Conservation (phyloP, 768 basidiomycete species). For the Trametes coccinea region DNA sequence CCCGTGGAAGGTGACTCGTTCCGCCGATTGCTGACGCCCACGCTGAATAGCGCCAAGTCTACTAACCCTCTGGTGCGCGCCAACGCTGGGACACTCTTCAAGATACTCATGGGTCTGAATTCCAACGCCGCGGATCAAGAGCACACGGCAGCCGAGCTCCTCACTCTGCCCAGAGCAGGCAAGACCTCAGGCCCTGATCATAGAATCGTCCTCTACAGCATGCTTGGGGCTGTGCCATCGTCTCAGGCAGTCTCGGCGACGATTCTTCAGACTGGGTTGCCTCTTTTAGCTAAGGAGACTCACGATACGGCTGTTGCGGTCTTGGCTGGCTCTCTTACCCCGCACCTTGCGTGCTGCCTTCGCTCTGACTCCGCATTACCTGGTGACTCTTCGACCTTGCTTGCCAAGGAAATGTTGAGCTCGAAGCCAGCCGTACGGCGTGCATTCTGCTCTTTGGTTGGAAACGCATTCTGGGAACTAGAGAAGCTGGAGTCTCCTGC, state of each 20-base stretch:
- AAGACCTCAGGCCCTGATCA: slow-evolving; percentile 91
- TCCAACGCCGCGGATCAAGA: slow-evolving; percentile 41
- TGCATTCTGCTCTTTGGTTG: slow-evolving; percentile 64
- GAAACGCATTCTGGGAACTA: slow-evolving; percentile 55
- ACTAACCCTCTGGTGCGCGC: slow-evolving; percentile 61
- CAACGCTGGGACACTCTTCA: slow-evolving; percentile 60
- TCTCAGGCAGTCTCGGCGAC: slow-evolving; percentile 49
- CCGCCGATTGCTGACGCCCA: slow-evolving; percentile 55
- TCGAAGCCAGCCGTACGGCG: slow-evolving; percentile 63
- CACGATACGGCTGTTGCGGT: slow-evolving; percentile 63
- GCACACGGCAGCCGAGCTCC: slow-evolving; percentile 59
- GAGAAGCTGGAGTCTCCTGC: slow-evolving; percentile 41
- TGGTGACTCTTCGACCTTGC: slow-evolving; percentile 43
- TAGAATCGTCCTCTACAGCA: slow-evolving; percentile 74
- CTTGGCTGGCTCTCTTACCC: slow-evolving; percentile 54
- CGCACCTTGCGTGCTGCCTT: slow-evolving; percentile 62
- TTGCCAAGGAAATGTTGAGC: slow-evolving; percentile 73
- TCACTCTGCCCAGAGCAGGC: slow-evolving; percentile 74
- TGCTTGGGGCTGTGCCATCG: slow-evolving; percentile 60
- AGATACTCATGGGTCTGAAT: slow-evolving; percentile 38
- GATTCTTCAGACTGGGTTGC: slow-evolving; percentile 42
- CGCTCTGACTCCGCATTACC: slow-evolving; percentile 42
- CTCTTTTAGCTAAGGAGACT: slow-evolving; percentile 69
- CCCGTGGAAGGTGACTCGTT: slow-evolving; percentile 49
- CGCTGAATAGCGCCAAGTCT: slow-evolving; percentile 73